phyloP scores from a whole-genome alignment of 257 asterid genomes.

The Solanum ossicruentum region DNA sequence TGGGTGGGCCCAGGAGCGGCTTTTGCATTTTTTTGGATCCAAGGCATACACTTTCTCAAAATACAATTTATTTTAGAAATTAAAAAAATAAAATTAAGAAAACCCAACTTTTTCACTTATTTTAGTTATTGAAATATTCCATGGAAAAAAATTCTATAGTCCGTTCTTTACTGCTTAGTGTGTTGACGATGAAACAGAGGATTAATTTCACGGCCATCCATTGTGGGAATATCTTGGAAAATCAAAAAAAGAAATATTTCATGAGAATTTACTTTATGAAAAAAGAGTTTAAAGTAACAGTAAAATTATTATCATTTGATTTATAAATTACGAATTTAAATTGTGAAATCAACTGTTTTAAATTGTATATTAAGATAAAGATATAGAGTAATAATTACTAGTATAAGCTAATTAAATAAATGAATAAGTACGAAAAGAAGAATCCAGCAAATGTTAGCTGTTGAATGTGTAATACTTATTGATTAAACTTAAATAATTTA shows the following conservation, averaged over 20 bases:
- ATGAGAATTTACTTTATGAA: background rate
- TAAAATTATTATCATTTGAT: background rate
- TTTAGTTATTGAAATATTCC: background rate
- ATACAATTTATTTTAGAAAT: background rate
- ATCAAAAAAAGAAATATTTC: too few species aligned
- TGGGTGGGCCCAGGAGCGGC: slow-evolving; percentile 31
- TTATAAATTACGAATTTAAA: background rate
- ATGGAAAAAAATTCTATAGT: too few species aligned
- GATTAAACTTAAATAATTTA: background rate
- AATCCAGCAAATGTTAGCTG: background rate
- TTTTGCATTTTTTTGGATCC: slow-evolving; percentile 37
- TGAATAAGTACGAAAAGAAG: background rate
- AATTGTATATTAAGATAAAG: background rate
- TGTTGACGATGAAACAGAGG: too few species aligned
- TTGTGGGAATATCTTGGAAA: fast-evolving
- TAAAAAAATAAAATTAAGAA: background rate
- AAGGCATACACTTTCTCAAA: slow-evolving; percentile 11
- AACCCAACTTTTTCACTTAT: background rate
- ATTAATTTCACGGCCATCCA: too few species aligned
- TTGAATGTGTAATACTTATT: background rate
- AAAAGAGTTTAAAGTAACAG: fast-evolving
- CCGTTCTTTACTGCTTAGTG: too few species aligned
- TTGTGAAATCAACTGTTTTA: background rate
- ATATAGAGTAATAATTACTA: background rate
- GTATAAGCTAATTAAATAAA: background rate